Evolutionary conservation across 768 basidiomycete genomes (phyloP).

Genomic region (Mycena belliarum): DNA sequence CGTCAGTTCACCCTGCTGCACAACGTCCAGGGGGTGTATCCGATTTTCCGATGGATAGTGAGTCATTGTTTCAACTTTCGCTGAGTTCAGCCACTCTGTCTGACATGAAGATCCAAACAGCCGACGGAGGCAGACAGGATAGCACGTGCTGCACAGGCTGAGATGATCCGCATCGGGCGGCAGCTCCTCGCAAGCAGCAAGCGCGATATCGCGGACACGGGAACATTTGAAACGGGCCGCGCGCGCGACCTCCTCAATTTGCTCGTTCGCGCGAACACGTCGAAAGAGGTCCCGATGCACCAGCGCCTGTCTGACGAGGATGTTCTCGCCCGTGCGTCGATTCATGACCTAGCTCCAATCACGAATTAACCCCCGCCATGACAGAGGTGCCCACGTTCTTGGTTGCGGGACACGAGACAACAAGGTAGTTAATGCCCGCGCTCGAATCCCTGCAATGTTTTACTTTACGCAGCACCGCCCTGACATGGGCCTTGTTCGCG

Average conservation of each 20-base stretch:
- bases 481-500: constrained; percentile 2
- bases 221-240: constrained; percentile 34
- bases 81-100: background rate
- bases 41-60: too few species aligned
- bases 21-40: too few species aligned
- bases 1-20: background rate
- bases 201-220: constrained; percentile 29
- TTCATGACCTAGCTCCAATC: background rate
- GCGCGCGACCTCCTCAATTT: constrained; percentile 54
- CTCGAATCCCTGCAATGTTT: constrained; percentile 8
- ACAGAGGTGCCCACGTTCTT: constrained; percentile 64
- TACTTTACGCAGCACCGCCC: background rate
- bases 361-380: too few species aligned
- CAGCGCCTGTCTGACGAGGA: constrained; percentile 64
- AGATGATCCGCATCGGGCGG: constrained; percentile 51
- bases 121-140: constrained; percentile 24
- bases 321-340: constrained; percentile 52
- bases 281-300: constrained; percentile 52
- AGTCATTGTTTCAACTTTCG: constrained; percentile 31
- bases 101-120: constrained; percentile 11
- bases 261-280: constrained; percentile 64
- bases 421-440: too few species aligned
- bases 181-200: constrained; percentile 54
- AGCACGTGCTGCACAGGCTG: constrained; percentile 26
- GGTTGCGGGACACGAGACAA: constrained; percentile 58